A percentile compares a stretch with the other conserved stretches of the same genome.
Evolutionary conservation across 805 yeast species (phyloP).

Genomic region (Ogataea salicorniae): DNA sequence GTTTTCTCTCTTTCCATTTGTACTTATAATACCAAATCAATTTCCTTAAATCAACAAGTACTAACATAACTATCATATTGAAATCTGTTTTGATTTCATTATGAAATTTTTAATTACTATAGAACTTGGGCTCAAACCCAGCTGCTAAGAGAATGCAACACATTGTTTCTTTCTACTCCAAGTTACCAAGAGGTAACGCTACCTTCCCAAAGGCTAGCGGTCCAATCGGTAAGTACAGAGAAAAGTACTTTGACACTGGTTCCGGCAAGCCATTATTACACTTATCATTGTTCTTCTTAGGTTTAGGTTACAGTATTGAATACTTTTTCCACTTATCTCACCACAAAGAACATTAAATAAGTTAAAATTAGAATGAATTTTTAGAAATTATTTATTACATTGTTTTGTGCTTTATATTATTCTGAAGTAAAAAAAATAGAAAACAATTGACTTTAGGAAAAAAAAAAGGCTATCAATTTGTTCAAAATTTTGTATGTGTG

Average conservation of each 20-base stretch:
- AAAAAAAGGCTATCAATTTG: too few relatives aligned
- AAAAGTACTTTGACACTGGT: constrained; percentile 80
- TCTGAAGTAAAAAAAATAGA: too few relatives aligned
- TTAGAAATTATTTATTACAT: too few relatives aligned
- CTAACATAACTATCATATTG: constrained; percentile 8
- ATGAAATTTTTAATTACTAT: constrained; percentile 3
- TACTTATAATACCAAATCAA: too few relatives aligned
- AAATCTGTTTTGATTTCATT: background rate
- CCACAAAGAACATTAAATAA: constrained; percentile 43
- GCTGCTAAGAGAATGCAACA: constrained; percentile 95
- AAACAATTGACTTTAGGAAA: too few relatives aligned
- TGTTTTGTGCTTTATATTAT: too few relatives aligned
- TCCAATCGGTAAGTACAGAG: constrained; percentile 72
- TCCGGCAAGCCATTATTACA: constrained; percentile 81
- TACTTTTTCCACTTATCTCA: constrained; percentile 84
- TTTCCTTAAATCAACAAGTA: background rate
- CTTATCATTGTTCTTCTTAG: constrained; percentile 59
- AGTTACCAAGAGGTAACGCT: constrained; percentile 91
- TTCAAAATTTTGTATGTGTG: too few relatives aligned
- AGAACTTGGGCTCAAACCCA: constrained; percentile 93
- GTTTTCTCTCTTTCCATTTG: too few relatives aligned
- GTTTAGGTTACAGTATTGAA: constrained; percentile 85
- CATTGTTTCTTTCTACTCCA: constrained; percentile 93
- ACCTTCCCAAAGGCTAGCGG: constrained; percentile 66
- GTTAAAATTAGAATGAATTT: background rate